Conservation (phyloP, 805 yeast species). For the Candida ovalis region DNA sequence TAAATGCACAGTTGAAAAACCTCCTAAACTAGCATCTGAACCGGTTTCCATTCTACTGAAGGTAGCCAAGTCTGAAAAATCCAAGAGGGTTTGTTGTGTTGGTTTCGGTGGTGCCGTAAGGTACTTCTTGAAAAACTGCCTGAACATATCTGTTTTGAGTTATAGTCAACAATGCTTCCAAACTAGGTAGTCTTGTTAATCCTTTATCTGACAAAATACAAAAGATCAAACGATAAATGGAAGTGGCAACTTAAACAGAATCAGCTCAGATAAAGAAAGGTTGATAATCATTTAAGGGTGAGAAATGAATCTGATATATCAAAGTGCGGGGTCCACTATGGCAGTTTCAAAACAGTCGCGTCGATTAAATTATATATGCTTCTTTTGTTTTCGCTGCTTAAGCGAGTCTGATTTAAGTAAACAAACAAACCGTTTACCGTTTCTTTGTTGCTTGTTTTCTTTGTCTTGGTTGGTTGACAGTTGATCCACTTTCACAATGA, state of each 20-base stretch:
- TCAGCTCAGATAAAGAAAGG: not conserved
- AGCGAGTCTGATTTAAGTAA: too few relatives aligned
- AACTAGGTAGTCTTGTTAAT: not conserved
- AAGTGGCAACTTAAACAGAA: too few relatives aligned
- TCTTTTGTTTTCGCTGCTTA: not conserved
- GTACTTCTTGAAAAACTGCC: conserved; percentile 10
- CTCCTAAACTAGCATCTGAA: conserved; percentile 74
- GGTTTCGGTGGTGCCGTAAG: conserved; percentile 10
- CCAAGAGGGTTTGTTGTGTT: conserved; percentile 42
- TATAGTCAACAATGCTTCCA: not conserved
- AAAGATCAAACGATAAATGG: too few relatives aligned
- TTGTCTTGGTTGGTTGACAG: not conserved
- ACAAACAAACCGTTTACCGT: too few relatives aligned
- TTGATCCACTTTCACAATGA: not conserved
- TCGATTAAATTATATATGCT: not conserved
- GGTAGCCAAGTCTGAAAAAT: conserved; percentile 52
- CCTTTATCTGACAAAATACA: too few relatives aligned
- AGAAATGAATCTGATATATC: not conserved
- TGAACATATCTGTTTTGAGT: conserved; percentile 3
- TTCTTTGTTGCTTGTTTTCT: not conserved
- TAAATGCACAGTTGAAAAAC: conserved; percentile 53
- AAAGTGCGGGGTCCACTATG: not conserved
- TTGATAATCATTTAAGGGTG: not conserved
- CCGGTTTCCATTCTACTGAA: conserved; percentile 52
- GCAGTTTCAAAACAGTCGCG: not conserved